phyloP scores from a whole-genome alignment of 192 early-diverging fungal genomes.

The Linnemannia zychae region DNA sequence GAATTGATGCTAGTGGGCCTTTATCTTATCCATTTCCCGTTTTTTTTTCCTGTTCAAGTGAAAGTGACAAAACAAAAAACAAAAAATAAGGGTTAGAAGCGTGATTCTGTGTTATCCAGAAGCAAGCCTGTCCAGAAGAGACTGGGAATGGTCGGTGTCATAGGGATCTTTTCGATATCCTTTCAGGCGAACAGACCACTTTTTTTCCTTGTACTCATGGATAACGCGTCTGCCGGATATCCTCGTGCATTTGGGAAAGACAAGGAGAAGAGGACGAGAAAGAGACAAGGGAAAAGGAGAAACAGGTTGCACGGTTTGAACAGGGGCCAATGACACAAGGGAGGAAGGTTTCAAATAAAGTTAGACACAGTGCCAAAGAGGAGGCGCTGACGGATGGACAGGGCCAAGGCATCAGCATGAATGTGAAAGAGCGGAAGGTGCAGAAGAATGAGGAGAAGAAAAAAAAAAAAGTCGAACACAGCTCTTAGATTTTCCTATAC shows the following conservation, averaged over 20 bases:
- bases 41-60: neutral
- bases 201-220: neutral
- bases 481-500: no score
- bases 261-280: neutral
- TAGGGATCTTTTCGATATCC: neutral
- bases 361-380: neutral
- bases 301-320: neutral
- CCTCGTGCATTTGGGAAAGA: neutral
- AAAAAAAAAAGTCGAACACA: no score
- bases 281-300: neutral
- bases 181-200: neutral
- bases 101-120: no score
- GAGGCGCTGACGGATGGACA: neutral
- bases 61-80: neutral
- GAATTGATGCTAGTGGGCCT: neutral
- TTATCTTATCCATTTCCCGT: neutral
- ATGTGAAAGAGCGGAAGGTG: no score
- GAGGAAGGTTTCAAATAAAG: neutral
- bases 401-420: no score
- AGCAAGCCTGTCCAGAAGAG: neutral
- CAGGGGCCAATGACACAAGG: neutral
- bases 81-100: neutral
- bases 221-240: neutral
- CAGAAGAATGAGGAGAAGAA: no score
- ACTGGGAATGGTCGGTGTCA: neutral